Conservation (phyloP, 768 basidiomycete species). For the Leccinum arenicola region DNA sequence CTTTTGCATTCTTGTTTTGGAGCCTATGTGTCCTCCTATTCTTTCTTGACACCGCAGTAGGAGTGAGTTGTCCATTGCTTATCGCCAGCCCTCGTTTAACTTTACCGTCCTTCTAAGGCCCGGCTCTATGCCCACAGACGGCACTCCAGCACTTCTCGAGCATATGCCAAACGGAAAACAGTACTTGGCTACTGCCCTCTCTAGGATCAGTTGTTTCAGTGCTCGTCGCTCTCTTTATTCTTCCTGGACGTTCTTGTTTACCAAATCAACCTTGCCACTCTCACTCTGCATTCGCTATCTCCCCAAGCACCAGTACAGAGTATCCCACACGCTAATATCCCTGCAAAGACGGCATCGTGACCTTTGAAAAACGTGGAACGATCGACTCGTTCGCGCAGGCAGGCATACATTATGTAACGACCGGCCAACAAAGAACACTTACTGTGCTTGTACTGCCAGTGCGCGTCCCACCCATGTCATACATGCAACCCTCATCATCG, state of each 20-base stretch:
- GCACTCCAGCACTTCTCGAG: constrained; percentile 79
- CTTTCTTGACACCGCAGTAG: constrained; percentile 88
- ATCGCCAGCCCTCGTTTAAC: background rate
- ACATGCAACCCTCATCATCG: constrained; percentile 26
- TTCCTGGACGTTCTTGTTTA: constrained; percentile 76
- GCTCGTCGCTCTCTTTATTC: constrained; percentile 70
- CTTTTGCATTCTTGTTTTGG: constrained; percentile 66
- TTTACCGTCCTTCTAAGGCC: constrained; percentile 36
- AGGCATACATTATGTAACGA: background rate
- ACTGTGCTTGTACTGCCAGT: constrained; percentile 11
- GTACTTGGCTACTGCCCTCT: constrained; percentile 83
- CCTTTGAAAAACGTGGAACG: too few relatives aligned
- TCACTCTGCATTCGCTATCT: too few relatives aligned
- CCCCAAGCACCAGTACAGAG: too few relatives aligned
- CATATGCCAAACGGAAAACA: constrained; percentile 91
- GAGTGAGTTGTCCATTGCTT: constrained; percentile 50
- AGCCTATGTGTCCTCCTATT: constrained; percentile 78
- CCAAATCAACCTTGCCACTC: constrained; percentile 50
- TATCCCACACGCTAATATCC: too few relatives aligned
- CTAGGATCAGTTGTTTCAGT: constrained; percentile 87
- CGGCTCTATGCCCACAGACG: constrained; percentile 95
- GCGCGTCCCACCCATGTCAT: constrained; percentile 12
- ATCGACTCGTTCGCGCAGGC: too few relatives aligned
- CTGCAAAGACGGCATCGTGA: too few relatives aligned
- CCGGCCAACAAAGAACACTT: constrained; percentile 14